phyloP scores from a whole-genome alignment of 345 rosid genomes.

The Orychophragmus violaceus region DNA sequence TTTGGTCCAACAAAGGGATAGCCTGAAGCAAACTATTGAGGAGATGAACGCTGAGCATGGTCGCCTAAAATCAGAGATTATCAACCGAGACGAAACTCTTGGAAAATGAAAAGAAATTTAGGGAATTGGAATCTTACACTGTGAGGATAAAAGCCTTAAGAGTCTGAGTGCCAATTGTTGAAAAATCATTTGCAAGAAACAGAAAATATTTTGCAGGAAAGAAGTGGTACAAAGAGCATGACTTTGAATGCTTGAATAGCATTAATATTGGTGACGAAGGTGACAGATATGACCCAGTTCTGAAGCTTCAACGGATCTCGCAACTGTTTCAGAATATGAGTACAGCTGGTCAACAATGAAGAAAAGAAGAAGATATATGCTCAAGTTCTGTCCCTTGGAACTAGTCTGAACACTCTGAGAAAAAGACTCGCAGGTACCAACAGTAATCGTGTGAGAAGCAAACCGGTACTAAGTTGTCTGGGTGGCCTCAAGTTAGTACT shows the following conservation, averaged over 20 bases:
- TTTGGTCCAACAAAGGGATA: too few species aligned
- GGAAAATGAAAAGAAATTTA: constrained; percentile 51
- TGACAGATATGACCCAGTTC: constrained; percentile 44
- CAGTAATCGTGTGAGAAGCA: constrained; percentile 38
- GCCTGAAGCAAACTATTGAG: too few species aligned
- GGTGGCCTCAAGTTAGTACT: constrained; percentile 25
- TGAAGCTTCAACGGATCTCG: constrained; percentile 55
- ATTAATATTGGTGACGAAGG: constrained; percentile 49
- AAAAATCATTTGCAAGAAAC: too few species aligned
- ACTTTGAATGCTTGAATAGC: too few species aligned
- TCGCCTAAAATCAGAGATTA: too few species aligned
- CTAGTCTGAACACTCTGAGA: constrained; percentile 42
- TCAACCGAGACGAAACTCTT: constrained; percentile 42
- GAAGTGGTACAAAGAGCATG: too few species aligned
- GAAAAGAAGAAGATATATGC: constrained; percentile 46
- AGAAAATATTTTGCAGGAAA: too few species aligned
- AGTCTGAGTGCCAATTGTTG: constrained; percentile 53
- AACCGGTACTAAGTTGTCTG: constrained; percentile 29
- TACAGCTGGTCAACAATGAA: constrained; percentile 37
- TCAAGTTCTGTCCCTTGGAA: constrained; percentile 41
- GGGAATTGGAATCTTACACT: constrained; percentile 46
- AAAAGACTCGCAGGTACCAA: constrained; percentile 39
- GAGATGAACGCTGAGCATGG: too few species aligned
- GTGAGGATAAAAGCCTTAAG: constrained; percentile 46
- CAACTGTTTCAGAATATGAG: too few species aligned